Percentiles rank a stretch among this genome's conserved stretches.
These are phyloP conservation scores for Thielaviopsis populi DNA, from an alignment of 2,329 filamentous ascomycete genomes.

Conservation along the genomic window DNA sequence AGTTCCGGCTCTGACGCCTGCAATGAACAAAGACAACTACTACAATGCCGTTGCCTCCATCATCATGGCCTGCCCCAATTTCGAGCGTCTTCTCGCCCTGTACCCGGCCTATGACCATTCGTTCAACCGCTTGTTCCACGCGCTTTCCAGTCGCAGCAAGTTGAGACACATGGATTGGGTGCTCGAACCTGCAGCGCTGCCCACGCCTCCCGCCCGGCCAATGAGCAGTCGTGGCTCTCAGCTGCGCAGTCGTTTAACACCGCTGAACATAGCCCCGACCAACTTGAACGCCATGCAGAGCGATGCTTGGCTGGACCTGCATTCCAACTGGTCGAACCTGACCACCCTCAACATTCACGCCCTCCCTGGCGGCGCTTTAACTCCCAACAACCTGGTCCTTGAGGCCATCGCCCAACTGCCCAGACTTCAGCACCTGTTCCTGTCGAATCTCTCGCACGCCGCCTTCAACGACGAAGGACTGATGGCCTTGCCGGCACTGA, in stretches of 20 bases:
- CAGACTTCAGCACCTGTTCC: slow-evolving; percentile 41
- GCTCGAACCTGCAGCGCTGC: slow-evolving; percentile 27
- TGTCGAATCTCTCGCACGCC: slow-evolving; percentile 40
- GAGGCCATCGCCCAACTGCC: slow-evolving; percentile 37
- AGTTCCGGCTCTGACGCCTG: slow-evolving; percentile 33
- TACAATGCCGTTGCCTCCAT: slow-evolving; percentile 43
- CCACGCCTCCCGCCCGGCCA: slow-evolving; percentile 20
- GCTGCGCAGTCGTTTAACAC: slow-evolving; percentile 11
- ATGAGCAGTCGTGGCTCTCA: slow-evolving; percentile 23
- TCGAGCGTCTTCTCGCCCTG: slow-evolving; percentile 43
- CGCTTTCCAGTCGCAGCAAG: slow-evolving; percentile 40
- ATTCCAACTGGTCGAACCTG: slow-evolving; percentile 41
- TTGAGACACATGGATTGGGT: slow-evolving; percentile 47
- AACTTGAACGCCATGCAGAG: slow-evolving; percentile 26
- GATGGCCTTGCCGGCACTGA: slow-evolving; percentile 38
- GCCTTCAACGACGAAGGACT: slow-evolving; percentile 43
- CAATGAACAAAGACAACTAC: slow-evolving; percentile 34
- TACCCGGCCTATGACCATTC: slow-evolving; percentile 39
- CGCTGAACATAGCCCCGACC: slow-evolving; percentile 19
- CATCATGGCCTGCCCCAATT: slow-evolving; percentile 49
- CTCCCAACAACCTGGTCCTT: slow-evolving; percentile 37
- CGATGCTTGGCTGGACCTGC: slow-evolving; percentile 34
- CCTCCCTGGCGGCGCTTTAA: slow-evolving; percentile 38
- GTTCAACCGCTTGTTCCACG: slow-evolving; percentile 42
- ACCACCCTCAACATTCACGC: slow-evolving; percentile 44